Conservation (phyloP, 2,329 filamentous ascomycete genomes). For the Fusarium sp. region DNA sequence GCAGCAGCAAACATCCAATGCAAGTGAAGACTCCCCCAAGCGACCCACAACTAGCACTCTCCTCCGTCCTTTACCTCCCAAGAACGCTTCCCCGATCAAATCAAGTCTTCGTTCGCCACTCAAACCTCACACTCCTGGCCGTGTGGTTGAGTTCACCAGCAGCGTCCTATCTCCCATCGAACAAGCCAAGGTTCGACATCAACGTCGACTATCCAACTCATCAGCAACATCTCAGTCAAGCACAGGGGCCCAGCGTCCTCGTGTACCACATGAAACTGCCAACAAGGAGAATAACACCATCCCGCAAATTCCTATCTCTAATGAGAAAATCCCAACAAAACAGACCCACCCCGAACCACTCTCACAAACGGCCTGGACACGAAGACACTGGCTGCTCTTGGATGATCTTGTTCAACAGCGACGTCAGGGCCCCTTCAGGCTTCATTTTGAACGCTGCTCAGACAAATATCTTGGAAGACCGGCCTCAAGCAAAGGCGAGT, state of each 20-base stretch:
- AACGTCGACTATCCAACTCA: conserved; percentile 42
- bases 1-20: conserved; percentile 51
- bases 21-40: conserved; percentile 49
- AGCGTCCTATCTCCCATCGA: conserved; percentile 57
- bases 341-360: conserved; percentile 37
- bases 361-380: conserved; percentile 57
- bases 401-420: conserved; percentile 61
- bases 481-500: conserved; percentile 56
- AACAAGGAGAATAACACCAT: conserved; percentile 47
- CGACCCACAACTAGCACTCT: conserved; percentile 46
- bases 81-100: conserved; percentile 63
- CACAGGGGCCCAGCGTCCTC: conserved; percentile 16
- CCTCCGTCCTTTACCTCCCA: conserved; percentile 59
- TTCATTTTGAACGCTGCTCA: conserved; percentile 40
- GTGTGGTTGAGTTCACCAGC: conserved; percentile 66
- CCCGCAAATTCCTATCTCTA: conserved; percentile 40
- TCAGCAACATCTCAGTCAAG: conserved; percentile 27
- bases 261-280: conserved; percentile 22
- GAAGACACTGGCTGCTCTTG: conserved; percentile 62
- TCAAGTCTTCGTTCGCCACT: conserved; percentile 65
- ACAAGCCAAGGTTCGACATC: conserved; percentile 48
- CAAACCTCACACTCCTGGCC: conserved; percentile 65
- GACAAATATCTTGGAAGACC: conserved; percentile 57
- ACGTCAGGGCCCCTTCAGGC: conserved; percentile 49
- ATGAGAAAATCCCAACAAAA: conserved; percentile 40